These are phyloP conservation scores for Hortaea werneckii DNA, from an alignment of 2,329 filamentous ascomycete species.

Conservation along the genomic window DNA sequence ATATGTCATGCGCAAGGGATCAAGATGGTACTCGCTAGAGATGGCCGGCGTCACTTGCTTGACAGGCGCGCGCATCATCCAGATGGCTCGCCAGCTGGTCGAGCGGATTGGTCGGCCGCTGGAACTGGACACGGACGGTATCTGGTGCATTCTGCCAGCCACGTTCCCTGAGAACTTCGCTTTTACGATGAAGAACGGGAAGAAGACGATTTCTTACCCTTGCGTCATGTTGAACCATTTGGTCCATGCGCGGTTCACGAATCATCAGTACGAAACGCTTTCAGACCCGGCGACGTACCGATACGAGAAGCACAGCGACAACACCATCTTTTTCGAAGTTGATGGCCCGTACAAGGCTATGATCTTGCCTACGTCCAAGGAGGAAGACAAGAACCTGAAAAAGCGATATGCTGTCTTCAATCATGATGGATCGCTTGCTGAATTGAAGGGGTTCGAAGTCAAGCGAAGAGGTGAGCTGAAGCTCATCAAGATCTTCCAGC, in stretches of 20 bases:
- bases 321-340: constrained; percentile 98
- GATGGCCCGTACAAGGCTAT: constrained; percentile 96
- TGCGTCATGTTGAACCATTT: constrained; percentile 99
- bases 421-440: constrained; percentile 86
- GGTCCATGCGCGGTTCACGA: constrained; percentile 89
- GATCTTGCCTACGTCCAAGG: constrained; percentile 93
- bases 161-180: constrained; percentile 94
- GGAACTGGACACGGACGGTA: constrained; percentile 95
- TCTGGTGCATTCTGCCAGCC: constrained; percentile 97
- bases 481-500: constrained; percentile 99
- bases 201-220: constrained; percentile 95
- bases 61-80: constrained; percentile 92
- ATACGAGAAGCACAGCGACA: constrained; percentile 96
- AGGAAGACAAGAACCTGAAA: constrained; percentile 99
- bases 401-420: constrained; percentile 99
- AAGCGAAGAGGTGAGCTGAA: constrained; percentile 97
- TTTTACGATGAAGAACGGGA: constrained; percentile 90
- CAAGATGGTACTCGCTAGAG: constrained; percentile 97
- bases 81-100: constrained; percentile 86
- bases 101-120: constrained; percentile 86
- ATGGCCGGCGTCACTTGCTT: constrained; percentile 98
- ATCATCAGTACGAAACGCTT: constrained; percentile 92
- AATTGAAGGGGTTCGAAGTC: constrained; percentile 94
- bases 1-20: constrained; percentile 98
- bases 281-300: constrained; percentile 68